These are phyloP conservation scores for Curvularia hawaiiensis DNA, from an alignment of 2,329 filamentous ascomycete genomes.

Conservation along the genomic window DNA sequence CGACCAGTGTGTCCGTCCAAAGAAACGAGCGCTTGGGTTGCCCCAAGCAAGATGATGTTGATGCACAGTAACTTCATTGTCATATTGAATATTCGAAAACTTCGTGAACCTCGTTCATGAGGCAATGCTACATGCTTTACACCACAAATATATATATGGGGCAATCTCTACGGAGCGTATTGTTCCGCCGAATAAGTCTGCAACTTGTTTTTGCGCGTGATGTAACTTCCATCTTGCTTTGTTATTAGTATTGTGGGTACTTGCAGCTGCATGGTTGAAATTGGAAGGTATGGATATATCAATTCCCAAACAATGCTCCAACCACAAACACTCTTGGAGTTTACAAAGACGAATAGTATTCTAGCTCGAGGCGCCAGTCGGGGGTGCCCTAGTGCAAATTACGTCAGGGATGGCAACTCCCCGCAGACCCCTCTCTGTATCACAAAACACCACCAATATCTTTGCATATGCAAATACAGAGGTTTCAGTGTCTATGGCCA, in stretches of 20 bases:
- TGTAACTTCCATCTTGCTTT: background rate
- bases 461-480: background rate
- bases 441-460: background rate
- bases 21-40: constrained; percentile 11
- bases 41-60: background rate
- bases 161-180: background rate
- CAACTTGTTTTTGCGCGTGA: constrained; percentile 1
- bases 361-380: background rate
- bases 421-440: background rate
- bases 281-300: background rate
- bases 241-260: background rate
- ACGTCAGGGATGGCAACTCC: background rate
- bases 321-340: background rate
- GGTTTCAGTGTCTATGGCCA: background rate
- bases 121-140: background rate
- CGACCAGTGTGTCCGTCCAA: constrained; percentile 21
- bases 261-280: background rate
- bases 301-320: background rate
- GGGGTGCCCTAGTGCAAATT: constrained; percentile 1
- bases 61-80: background rate
- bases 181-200: background rate
- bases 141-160: background rate
- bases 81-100: constrained; percentile 1
- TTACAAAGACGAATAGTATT: background rate
- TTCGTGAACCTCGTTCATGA: background rate